Evolutionary conservation across 2,329 filamentous ascomycete species (phyloP), one percentile per base, ranked within the genome.

Genomic region (Apiospora malaysiana): DNA sequence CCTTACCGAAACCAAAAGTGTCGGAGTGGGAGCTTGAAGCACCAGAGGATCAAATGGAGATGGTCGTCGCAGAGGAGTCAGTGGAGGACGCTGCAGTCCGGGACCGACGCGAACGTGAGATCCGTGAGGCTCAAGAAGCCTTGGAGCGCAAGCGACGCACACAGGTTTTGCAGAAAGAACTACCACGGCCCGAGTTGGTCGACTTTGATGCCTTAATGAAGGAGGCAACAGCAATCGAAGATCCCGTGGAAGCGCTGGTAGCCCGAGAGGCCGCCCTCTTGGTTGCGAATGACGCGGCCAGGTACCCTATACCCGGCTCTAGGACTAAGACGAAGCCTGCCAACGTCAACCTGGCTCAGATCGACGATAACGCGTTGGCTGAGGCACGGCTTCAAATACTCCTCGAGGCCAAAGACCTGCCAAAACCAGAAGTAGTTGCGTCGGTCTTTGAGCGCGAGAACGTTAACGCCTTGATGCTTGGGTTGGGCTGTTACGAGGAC

Each of bases 11-110:
- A 78, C 96, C 96, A 0, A 98, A 97, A 78, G 94, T 97, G 78
- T 92, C 90, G 0, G 95, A 98, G 75, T 98, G 94, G 92, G 96
- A 98, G 75, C 89, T 98, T 65, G 95, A 98, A 79, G 84, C 97
- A 45, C 95, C 95, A 0, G 94, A 97, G 51, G 94, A 97, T 74
- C 87, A 92, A 73, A 85, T 88, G 72, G 93, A 96, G 75, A 77
- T 83, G 3, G 81, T 80, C 23, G 78, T 79, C 2, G 80, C 80
- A 2, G 84, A 87, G 63, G 86, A 91, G 68, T 78, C 87, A n/a
- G 88, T 89, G 72, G 87, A 89, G 76, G 86, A 88, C 73, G 84
- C 86, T 0, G 94, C 93, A 21, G 90, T 95, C 74, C 89, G 93
- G 46, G 96, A 98, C 79, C 89, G 90, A 70, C 88, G 93, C 72